A percentile compares a stretch with the other conserved stretches of the same genome.
Evolutionary conservation across 345 rosid genomes (phyloP).

Genomic region (Iberis pinnata): DNA sequence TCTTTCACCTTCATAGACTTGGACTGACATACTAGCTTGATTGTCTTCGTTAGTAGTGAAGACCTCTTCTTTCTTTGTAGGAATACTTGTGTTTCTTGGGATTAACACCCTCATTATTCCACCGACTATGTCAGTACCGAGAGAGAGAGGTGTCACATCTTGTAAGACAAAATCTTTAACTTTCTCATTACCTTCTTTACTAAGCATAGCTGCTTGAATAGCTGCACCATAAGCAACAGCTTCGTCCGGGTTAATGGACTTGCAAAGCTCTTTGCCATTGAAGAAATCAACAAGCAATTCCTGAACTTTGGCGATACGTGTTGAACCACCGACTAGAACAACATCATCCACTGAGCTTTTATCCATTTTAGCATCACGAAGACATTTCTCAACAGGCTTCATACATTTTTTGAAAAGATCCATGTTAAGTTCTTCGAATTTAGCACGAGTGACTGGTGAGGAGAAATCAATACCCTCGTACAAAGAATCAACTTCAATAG

Average conservation of each 20-base stretch:
- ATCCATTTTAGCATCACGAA: slow-evolving; percentile 74
- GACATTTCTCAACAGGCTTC: slow-evolving; percentile 70
- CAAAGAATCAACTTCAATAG: slow-evolving; percentile 60
- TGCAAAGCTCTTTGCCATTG: too few species aligned
- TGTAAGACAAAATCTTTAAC: too few species aligned
- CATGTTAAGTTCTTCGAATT: slow-evolving; percentile 64
- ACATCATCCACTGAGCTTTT: slow-evolving; percentile 54
- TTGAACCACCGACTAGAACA: too few species aligned
- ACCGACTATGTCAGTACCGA: too few species aligned
- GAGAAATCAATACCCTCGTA: slow-evolving; percentile 69
- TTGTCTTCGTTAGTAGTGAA: slow-evolving; percentile 66
- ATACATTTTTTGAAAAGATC: slow-evolving; percentile 65
- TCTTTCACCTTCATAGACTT: too few species aligned
- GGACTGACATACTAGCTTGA: slow-evolving; percentile 66
- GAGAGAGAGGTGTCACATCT: too few species aligned
- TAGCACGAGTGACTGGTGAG: slow-evolving; percentile 57
- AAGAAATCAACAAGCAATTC: too few species aligned
- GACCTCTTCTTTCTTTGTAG: slow-evolving; percentile 74
- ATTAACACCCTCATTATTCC: slow-evolving; percentile 72
- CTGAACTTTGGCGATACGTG: too few species aligned
- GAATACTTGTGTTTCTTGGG: slow-evolving; percentile 67
- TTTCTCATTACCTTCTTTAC: too few species aligned
- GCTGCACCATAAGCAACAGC: too few species aligned
- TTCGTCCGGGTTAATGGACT: too few species aligned
- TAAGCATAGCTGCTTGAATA: too few species aligned